Evolutionary conservation across 371 early-diverging fungal species (phyloP), one percentile per base, ranked within the genome.

Genomic region (Haplosporangium sp.): DNA sequence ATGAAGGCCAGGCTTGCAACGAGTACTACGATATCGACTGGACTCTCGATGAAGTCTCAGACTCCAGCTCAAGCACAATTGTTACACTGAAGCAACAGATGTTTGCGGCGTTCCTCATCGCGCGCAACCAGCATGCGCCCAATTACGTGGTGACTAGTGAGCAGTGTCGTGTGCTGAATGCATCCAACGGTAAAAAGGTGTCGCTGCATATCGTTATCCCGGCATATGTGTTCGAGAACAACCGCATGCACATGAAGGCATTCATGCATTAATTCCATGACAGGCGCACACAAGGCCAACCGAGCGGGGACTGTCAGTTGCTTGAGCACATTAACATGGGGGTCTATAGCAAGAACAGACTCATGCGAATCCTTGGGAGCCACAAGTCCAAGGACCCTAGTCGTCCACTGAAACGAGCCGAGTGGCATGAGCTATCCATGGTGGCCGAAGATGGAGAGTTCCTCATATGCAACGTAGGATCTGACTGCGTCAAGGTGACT

Each of bases 1-100:
- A 23, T 6, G 59, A 59, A 46, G 59, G 59, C 23, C 46, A 46
- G 23, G 46, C 59, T n/a, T 61, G 62, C 41, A 41, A 20, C 1
- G 62, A 61, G 62, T 61, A 61, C 41, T 61, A 61, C 21, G 62
- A 61, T 52, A 61, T 61, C 42, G 62, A 61, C 62, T 61, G 51
- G 62, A 50, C 47, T 48, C 60, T 60, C 38, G 58, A 14, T n/a
- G 6, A 42, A 42, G 43, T 14, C 45, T 8, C 46, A 12, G 58
- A 58, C 58, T 3, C n/a, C n/a, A n/a, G n/a, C n/a, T n/a, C n/a
- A n/a, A n/a, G n/a, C n/a, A n/a, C n/a, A n/a, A n/a, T n/a, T n/a
- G n/a, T n/a, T n/a, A n/a, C n/a, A n/a, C 40, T 16, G 38, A 21
- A 58, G 46, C 16, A 60, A 4, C 29, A 29, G 29, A 4, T 29